Evolutionary conservation across 2,329 filamentous ascomycete species (phyloP).

Genomic region (Colletotrichum phormii): DNA sequence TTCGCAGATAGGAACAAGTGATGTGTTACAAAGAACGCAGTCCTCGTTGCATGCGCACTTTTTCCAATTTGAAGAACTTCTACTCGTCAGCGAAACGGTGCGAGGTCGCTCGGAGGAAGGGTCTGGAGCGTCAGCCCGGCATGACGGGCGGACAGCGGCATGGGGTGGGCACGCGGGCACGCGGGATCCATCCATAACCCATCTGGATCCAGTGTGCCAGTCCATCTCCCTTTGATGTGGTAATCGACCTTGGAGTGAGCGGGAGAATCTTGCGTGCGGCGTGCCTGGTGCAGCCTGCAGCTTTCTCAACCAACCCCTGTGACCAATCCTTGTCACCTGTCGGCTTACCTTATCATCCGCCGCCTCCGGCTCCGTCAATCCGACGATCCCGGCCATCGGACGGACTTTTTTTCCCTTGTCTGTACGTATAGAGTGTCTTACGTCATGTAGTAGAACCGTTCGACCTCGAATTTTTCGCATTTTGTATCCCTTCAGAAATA

Average conservation of each 20-base stretch:
- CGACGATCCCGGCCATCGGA: constrained; percentile 2
- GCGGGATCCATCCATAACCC: constrained; percentile 7
- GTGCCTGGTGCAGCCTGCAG: neutral
- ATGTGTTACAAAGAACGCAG: neutral
- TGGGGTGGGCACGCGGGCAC: neutral
- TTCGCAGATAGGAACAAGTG: neutral
- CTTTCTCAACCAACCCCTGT: neutral
- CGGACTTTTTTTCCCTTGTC: neutral
- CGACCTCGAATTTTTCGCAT: neutral
- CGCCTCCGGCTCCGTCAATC: constrained; percentile 1
- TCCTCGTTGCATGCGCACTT: neutral
- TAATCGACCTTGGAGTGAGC: constrained; percentile 18
- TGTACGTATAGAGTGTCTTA: neutral
- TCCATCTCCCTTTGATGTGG: constrained; percentile 10
- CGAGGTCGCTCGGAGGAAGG: constrained; percentile 12
- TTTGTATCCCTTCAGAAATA: neutral
- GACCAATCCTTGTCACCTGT: constrained; percentile 11
- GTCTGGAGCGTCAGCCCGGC: constrained; percentile 12
- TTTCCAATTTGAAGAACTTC: neutral
- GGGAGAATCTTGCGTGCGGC: neutral
- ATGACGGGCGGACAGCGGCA: constrained; percentile 11
- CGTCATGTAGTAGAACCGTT: constrained; percentile 9
- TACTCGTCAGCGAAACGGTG: constrained; percentile 23
- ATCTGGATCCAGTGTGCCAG: neutral
- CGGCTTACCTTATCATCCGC: constrained; percentile 13